Base-by-base conservation (phyloP, 2,329 filamentous ascomycete genomes). In the Aspergillus unguis region DNA sequence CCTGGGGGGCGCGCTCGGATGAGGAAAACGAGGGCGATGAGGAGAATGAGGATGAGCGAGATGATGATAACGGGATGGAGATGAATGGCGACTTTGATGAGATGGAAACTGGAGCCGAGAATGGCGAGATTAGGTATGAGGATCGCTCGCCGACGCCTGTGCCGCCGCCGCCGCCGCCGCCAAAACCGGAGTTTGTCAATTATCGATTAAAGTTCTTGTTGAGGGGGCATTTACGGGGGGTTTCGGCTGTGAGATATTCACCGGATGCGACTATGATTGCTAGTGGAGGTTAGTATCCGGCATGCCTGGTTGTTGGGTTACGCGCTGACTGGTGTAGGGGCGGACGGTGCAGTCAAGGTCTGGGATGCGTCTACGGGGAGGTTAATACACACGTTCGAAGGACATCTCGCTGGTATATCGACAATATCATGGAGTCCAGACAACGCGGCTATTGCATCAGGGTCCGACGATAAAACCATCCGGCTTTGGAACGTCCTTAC, bases 341-440 rank as follows among this genome's bases (percentile, higher is more conserved):
- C 92, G 23, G 94, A 99, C 73, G 87, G 84, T 50, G 94, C 90
- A 6, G 83, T 96, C 66, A 95, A 94, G 71, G 85, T 97, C 54
- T 99, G 94, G 92, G 85, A 92, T 67, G 85, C 89, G 1, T 70
- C 73, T 0, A 92, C 87, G 0, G 92, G 92, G 44, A 81, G 80
- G 51, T 85, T 94, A 56, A 84, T 92, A 68, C 88, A 96, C 64
- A 96, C 90, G 0, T 83, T 99, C 26, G 88, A 96, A 65, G 94
- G 92, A 5, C 94, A 99, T 74, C 82, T 96, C 67, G 92, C 92
- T 0, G 94, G 94, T 55, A 85, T 99, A 17, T 95, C 89, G 31
- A 92, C 91, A 36, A 81, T 99, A 44, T 86, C 92, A n/a, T 99
- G 94, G 94, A 87, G 87, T 54, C 92, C 92, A 0, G 91, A 97